phyloP scores from a whole-genome alignment of 192 early-diverging fungal genomes.

The Dispira parvispora region DNA sequence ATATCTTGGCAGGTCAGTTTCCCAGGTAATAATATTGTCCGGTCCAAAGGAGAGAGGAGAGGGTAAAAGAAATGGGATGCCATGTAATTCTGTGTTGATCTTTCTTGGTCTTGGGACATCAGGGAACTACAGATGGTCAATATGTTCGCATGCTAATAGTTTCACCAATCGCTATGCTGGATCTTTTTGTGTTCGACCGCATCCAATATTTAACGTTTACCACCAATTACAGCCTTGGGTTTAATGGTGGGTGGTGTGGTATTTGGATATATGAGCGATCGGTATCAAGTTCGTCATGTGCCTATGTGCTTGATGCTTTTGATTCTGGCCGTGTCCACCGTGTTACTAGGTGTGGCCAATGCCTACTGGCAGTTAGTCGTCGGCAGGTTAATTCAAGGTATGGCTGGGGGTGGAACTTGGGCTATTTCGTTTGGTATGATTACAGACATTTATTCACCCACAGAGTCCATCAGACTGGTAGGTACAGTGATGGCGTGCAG shows the following conservation, averaged over 20 bases:
- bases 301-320: conserved; percentile 59
- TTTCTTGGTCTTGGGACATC: background rate
- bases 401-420: conserved; percentile 58
- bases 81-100: conserved; percentile 7
- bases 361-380: conserved; percentile 47
- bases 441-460: conserved; percentile 43
- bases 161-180: background rate
- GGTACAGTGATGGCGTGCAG: conserved; percentile 47
- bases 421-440: conserved; percentile 54
- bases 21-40: background rate
- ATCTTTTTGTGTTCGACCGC: background rate
- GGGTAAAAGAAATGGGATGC: conserved; percentile 11
- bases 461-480: conserved; percentile 46
- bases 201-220: background rate
- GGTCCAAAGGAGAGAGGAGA: background rate
- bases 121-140: conserved; percentile 1
- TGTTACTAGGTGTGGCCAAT: conserved; percentile 42
- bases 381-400: conserved; percentile 52
- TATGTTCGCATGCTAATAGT: background rate
- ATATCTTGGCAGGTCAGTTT: background rate
- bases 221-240: conserved; percentile 29
- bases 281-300: conserved; percentile 48
- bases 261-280: conserved; percentile 56
- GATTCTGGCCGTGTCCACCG: conserved; percentile 40
- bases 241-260: conserved; percentile 41